phyloP scores from a whole-genome alignment of 2,329 filamentous ascomycete genomes.

The Pseudopithomyces chartarum region DNA sequence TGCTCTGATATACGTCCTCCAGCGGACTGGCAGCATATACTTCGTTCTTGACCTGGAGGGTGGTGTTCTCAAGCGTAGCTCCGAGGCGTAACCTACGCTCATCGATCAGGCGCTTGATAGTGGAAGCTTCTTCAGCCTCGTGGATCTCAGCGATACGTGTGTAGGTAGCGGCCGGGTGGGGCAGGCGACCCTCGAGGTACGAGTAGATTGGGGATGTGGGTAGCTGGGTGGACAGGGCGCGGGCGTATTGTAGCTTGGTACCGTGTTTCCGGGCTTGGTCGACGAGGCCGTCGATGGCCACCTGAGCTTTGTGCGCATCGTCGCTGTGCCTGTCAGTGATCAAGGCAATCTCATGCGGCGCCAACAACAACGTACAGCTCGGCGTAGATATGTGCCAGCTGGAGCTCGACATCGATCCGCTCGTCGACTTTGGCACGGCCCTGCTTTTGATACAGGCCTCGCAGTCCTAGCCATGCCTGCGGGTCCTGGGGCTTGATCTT shows the following conservation, averaged over 20 bases:
- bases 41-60: conserved; percentile 83
- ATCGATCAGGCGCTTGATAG: conserved; percentile 86
- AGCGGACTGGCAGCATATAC: conserved; percentile 76
- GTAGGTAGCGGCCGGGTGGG: conserved; percentile 79
- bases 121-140: conserved; percentile 84
- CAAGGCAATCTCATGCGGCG: no score
- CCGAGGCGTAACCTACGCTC: conserved; percentile 87
- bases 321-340: conserved; percentile 49
- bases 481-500: conserved; percentile 73
- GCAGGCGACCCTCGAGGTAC: conserved; percentile 81
- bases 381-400: conserved; percentile 75
- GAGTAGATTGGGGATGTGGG: conserved; percentile 81
- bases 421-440: conserved; percentile 69
- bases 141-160: conserved; percentile 80
- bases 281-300: conserved; percentile 78
- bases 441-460: conserved; percentile 83
- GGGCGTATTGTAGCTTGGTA: conserved; percentile 72
- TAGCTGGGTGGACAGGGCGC: conserved; percentile 75
- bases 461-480: conserved; percentile 90
- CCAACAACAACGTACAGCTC: conserved; percentile 32
- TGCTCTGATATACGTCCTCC: conserved; percentile 77
- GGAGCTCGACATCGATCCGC: conserved; percentile 75
- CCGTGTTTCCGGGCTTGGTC: conserved; percentile 75
- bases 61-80: conserved; percentile 82
- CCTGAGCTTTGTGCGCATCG: conserved; percentile 63